These are phyloP conservation scores for Acorus gramineus DNA, from an alignment of 106 monocot genomes.

Conservation along the genomic window DNA sequence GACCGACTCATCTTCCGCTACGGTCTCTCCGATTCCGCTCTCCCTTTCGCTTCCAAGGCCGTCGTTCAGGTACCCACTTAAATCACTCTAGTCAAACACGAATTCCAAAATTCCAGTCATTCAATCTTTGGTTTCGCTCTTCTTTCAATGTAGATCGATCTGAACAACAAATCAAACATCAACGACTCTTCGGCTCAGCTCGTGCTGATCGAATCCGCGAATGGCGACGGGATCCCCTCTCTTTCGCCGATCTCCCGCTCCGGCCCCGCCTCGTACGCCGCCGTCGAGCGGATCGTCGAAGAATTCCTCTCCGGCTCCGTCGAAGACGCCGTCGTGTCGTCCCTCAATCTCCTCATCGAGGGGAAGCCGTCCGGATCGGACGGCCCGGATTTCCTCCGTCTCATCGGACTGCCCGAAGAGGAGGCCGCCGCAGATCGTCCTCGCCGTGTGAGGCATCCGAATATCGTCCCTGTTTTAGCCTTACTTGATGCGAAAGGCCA, in stretches of 20 bases:
- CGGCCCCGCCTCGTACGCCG: no score
- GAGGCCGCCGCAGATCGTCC: slow-evolving; percentile 15
- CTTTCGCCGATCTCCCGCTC: no score
- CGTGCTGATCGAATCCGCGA: slow-evolving; percentile 25
- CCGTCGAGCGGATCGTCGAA: not conserved
- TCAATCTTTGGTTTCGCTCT: not conserved
- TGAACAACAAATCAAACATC: slow-evolving; percentile 1
- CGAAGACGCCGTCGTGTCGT: slow-evolving; percentile 70
- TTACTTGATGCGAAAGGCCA: slow-evolving; percentile 34
- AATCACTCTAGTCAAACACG: not conserved
- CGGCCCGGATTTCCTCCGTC: slow-evolving; percentile 42
- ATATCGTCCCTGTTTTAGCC: slow-evolving; percentile 56
- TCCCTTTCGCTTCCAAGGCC: slow-evolving; percentile 70
- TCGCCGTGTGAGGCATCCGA: slow-evolving; percentile 70
- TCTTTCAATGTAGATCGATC: not conserved
- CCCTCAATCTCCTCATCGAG: slow-evolving; percentile 50
- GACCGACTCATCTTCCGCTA: slow-evolving; percentile 47
- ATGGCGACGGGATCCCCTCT: not conserved
- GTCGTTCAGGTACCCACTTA: slow-evolving; percentile 47
- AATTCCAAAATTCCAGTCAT: no score
- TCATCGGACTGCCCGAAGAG: slow-evolving; percentile 51
- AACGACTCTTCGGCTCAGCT: slow-evolving; percentile 32
- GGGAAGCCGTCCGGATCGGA: slow-evolving; percentile 23
- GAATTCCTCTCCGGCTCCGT: slow-evolving; percentile 3
- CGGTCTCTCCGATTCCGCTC: slow-evolving; percentile 56